Evolutionary conservation across 2,329 filamentous ascomycete genomes (phyloP).

Genomic region (Sarocladium strictum): DNA sequence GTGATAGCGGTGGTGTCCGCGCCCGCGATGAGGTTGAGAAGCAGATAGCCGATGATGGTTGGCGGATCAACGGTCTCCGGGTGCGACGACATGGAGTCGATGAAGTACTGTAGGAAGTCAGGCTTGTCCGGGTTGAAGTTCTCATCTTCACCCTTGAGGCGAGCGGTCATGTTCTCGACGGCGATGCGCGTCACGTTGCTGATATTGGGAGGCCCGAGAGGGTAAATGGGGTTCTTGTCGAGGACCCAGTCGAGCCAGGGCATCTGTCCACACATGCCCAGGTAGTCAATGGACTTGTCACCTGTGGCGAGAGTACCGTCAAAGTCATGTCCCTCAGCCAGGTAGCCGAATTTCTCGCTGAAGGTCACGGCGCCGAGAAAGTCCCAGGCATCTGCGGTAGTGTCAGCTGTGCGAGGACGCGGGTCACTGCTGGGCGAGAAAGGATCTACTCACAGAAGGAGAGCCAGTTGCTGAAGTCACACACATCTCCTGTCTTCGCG

Average conservation of each 20-base stretch:
- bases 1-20: slow-evolving; percentile 19
- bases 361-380: slow-evolving; percentile 36
- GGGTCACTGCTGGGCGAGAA: too few species aligned
- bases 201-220: slow-evolving; percentile 27
- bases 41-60: slow-evolving; percentile 28
- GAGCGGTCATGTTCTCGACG: slow-evolving; percentile 20
- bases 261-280: slow-evolving; percentile 21
- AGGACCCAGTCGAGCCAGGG: slow-evolving; percentile 28
- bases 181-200: slow-evolving; percentile 21
- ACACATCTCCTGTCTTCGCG: slow-evolving; percentile 20
- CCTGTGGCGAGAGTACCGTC: slow-evolving; percentile 27
- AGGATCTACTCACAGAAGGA: slow-evolving; percentile 31
- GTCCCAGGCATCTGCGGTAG: slow-evolving; percentile 34
- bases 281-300: slow-evolving; percentile 27
- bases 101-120: slow-evolving; percentile 29
- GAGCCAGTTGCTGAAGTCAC: slow-evolving; percentile 35
- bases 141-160: slow-evolving; percentile 22
- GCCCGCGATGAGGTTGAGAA: slow-evolving; percentile 25
- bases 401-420: too few species aligned
- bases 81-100: slow-evolving; percentile 26
- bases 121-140: slow-evolving; percentile 19
- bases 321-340: slow-evolving; percentile 31
- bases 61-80: slow-evolving; percentile 30
- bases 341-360: slow-evolving; percentile 34
- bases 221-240: slow-evolving; percentile 32